Evolutionary conservation across 306 rosid genomes (phyloP), one percentile per base, ranked within the genome.

Genomic region (Geum urbanum): DNA sequence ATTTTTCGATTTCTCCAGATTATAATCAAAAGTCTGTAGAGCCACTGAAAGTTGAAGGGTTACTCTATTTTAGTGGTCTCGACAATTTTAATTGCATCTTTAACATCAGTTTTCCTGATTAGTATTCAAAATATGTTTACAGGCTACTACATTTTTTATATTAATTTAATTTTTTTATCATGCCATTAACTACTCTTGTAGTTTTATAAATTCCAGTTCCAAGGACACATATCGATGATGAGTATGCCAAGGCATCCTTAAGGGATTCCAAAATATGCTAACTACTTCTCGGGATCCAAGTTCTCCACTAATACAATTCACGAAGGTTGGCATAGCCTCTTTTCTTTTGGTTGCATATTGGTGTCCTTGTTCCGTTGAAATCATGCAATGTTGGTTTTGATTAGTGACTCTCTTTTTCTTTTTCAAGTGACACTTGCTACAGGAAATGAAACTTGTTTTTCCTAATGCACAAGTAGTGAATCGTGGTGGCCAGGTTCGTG

Each of bases 401-500:
- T 63, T 16, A 24, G 19, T 58, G 58, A 74, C 20, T 6, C 9
- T 43, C 13, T 35, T 35, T 35, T 56, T 69, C 22, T 40, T 59
- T 40, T 72, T 76, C 43, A 22, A 67, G 24, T 70, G 47, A 46
- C 44, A 24, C 70, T 76, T 46, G 66, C 40, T 76, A 68, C 77
- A 94, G 98, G 98, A 94, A 72, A 71, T 94, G 80, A 94, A 86
- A 73, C 55, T 84, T 45, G 89, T 94, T 69, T 88, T 94, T 73
- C 98, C 98, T 6, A 94, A 94, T 84, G 91, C 97, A 9, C 86
- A 87, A 72, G 85, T 85, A 77, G 89, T 90, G 84, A 94, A 94
- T 79, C 97, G 98, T 66, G 98, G 98, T 84, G 84, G 95, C 65
- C 97, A 94, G 98, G 98, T 90, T 72, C 52, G 89, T 81, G 63